phyloP scores from a whole-genome alignment of 2,329 filamentous ascomycete species.

The Nothomitra cinnamomea region DNA sequence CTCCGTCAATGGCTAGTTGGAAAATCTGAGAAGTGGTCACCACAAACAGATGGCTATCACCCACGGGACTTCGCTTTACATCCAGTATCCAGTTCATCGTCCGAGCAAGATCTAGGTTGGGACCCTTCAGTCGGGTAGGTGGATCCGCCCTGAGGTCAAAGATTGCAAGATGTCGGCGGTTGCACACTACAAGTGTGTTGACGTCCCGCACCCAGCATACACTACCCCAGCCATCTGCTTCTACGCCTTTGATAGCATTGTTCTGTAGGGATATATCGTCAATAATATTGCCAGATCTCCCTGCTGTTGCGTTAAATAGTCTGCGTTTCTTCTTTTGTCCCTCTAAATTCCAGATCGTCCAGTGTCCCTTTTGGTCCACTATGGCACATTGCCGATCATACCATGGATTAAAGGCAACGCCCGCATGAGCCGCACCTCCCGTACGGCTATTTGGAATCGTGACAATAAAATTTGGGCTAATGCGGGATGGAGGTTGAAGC shows the following conservation, averaged over 20 bases:
- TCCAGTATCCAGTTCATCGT: conserved; percentile 38
- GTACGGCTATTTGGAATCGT: conserved; percentile 35
- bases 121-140: conserved; percentile 13
- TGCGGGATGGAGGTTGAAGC: conserved; percentile 26
- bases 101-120: conserved; percentile 15
- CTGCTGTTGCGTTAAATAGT: background rate
- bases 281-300: conserved; percentile 25
- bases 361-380: conserved; percentile 46
- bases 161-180: conserved; percentile 24
- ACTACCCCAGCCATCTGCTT: conserved; percentile 31
- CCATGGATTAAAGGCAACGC: conserved; percentile 48
- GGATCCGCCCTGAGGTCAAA: conserved; percentile 17
- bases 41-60: conserved; percentile 36
- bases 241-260: conserved; percentile 11
- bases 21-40: conserved; percentile 37
- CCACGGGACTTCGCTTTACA: conserved; percentile 29
- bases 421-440: conserved; percentile 38
- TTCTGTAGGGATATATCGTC: background rate
- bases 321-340: conserved; percentile 3
- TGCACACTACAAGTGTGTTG: conserved; percentile 34
- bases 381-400: conserved; percentile 44
- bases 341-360: conserved; percentile 33
- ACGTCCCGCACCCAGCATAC: conserved; percentile 31
- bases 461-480: conserved; percentile 39
- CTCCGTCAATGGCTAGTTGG: conserved; percentile 27